Conservation (phyloP, 2,329 filamentous ascomycete species). For the Calcarisporium arbuscula region DNA sequence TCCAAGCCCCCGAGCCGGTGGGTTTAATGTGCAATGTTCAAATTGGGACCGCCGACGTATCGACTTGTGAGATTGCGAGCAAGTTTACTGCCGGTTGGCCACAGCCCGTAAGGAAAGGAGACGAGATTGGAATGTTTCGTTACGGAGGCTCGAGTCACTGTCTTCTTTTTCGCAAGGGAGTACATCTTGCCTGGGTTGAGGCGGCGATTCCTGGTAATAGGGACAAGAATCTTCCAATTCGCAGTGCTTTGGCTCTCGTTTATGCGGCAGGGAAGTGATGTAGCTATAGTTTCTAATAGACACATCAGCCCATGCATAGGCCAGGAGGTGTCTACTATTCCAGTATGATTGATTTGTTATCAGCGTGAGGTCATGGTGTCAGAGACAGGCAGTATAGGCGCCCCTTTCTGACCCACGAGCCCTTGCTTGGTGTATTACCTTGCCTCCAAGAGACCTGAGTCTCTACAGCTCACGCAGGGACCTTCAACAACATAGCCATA, state of each 20-base stretch:
- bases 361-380: no score
- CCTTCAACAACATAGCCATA: no score
- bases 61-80: constrained; percentile 49
- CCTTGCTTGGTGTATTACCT: no score
- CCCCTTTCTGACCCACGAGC: no score
- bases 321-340: no score
- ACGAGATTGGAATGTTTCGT: constrained; percentile 2
- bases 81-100: no score
- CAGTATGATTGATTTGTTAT: no score
- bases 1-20: constrained; percentile 59
- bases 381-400: no score
- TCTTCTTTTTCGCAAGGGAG: constrained; percentile 1
- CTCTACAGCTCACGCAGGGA: no score
- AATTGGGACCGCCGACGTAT: constrained; percentile 67
- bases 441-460: no score
- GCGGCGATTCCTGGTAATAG: not conserved
- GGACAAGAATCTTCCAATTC: constrained; percentile 1
- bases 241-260: constrained; percentile 2
- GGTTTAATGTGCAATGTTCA: constrained; percentile 62
- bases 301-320: no score
- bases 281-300: not conserved
- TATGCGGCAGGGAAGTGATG: not conserved
- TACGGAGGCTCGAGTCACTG: constrained; percentile 1
- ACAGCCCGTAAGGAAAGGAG: not conserved
- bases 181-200: constrained; percentile 1